A percentile compares a stretch with the other conserved stretches of the same genome.
phyloP scores from a whole-genome alignment of 1,284 basidiomycete genomes.

The Apiotrichum akiyoshidainum region DNA sequence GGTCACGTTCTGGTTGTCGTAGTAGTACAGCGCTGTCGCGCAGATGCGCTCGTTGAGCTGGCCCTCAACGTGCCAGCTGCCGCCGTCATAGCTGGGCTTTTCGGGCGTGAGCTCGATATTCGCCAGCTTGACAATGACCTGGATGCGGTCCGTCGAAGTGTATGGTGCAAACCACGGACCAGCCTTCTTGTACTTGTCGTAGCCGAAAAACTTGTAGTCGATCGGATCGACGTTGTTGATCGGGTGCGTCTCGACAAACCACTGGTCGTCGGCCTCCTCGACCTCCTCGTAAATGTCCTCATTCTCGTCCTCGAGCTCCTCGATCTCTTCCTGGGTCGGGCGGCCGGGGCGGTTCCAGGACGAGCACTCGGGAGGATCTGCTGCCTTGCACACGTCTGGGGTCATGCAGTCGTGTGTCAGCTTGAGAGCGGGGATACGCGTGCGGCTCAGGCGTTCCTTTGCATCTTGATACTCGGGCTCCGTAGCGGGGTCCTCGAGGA shows the following conservation, averaged over 20 bases:
- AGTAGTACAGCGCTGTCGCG: slow-evolving; percentile 10
- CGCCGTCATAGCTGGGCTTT: slow-evolving; percentile 5
- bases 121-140: slow-evolving; percentile 12
- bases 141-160: not conserved
- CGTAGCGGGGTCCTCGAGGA: not conserved
- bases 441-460: not conserved
- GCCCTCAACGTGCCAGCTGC: slow-evolving; percentile 9
- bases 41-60: slow-evolving; percentile 8
- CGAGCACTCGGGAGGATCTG: not conserved
- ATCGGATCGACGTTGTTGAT: slow-evolving; percentile 11
- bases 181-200: not conserved
- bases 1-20: slow-evolving; percentile 7
- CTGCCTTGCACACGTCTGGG: slow-evolving; percentile 3
- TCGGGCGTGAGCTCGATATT: slow-evolving; percentile 14
- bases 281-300: not conserved
- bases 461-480: not conserved
- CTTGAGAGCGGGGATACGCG: slow-evolving; percentile 5
- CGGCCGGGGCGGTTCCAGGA: not conserved
- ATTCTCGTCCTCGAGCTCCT: not conserved
- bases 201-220: slow-evolving; percentile 10
- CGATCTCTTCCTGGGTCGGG: not conserved
- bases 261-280: slow-evolving; percentile 1
- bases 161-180: slow-evolving; percentile 1
- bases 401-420: slow-evolving; percentile 5
- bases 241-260: slow-evolving; percentile 14